Evolutionary conservation across 768 basidiomycete genomes (phyloP).

Genomic region (Pluteus cervinus): DNA sequence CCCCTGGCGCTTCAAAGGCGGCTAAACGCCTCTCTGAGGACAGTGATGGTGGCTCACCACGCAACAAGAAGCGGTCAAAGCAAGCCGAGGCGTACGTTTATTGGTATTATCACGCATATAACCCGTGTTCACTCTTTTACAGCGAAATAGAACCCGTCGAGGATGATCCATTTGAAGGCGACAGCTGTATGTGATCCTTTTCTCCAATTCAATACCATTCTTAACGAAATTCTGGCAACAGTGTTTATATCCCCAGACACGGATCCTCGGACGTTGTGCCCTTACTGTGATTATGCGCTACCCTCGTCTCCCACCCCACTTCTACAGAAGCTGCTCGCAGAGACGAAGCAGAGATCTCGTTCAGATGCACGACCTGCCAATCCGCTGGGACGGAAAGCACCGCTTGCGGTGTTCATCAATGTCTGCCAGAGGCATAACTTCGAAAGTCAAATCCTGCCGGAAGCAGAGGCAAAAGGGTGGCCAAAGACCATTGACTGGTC

Average conservation of each 20-base stretch:
- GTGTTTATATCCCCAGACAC: slow-evolving; percentile 44
- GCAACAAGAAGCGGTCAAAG: too few species aligned
- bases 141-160: too few species aligned
- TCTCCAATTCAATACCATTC: background rate
- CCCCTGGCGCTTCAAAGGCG: too few species aligned
- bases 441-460: slow-evolving; percentile 66
- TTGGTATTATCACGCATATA: too few species aligned
- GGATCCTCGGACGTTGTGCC: slow-evolving; percentile 70
- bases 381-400: slow-evolving; percentile 51
- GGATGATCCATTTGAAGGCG: slow-evolving; percentile 26
- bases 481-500: slow-evolving; percentile 67
- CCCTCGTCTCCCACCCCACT: slow-evolving; percentile 57
- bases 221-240: slow-evolving; percentile 15
- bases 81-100: too few species aligned
- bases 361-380: slow-evolving; percentile 65
- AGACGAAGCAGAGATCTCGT: slow-evolving; percentile 46
- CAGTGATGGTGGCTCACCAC: too few species aligned
- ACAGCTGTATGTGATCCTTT: slow-evolving; percentile 29
- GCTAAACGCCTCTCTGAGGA: too few species aligned
- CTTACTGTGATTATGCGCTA: slow-evolving; percentile 72
- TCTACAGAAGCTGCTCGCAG: slow-evolving; percentile 46
- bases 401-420: slow-evolving; percentile 52
- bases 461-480: slow-evolving; percentile 70
- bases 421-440: slow-evolving; percentile 79
- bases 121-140: too few species aligned